Percentiles rank a stretch among this genome's conserved stretches.
Conservation (phyloP, 2,329 filamentous ascomycete genomes). For the Colletotrichum lentis region DNA sequence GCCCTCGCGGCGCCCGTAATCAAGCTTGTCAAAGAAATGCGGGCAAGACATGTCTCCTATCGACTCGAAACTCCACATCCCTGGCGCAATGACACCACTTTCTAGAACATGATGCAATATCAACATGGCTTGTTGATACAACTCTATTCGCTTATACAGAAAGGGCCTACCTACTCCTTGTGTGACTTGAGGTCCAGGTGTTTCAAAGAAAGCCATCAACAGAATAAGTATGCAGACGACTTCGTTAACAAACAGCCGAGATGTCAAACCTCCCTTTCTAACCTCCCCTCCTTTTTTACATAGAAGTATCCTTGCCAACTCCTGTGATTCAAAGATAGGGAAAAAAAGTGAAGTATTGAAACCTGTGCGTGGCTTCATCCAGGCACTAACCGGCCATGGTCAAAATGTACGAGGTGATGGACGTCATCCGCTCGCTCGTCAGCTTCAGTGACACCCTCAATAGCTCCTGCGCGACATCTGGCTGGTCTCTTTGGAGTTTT, state of each 20-base stretch:
- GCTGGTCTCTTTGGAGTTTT: slow-evolving; percentile 73
- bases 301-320: slow-evolving; percentile 18
- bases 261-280: background rate
- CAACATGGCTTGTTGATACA: background rate
- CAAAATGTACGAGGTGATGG: slow-evolving; percentile 66
- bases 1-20: background rate
- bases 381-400: slow-evolving; percentile 56
- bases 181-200: background rate
- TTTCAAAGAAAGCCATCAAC: background rate
- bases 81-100: background rate
- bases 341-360: background rate
- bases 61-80: background rate
- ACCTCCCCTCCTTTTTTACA: background rate
- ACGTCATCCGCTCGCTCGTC: slow-evolving; percentile 89
- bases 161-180: no score
- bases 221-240: background rate
- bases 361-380: background rate
- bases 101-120: background rate
- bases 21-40: background rate
- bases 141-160: background rate
- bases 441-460: slow-evolving; percentile 89
- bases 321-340: background rate
- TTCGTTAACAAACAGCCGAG: background rate
- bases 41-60: background rate
- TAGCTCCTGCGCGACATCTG: slow-evolving; percentile 83